Conservation (phyloP, 2,329 filamentous ascomycete species). For the Colletotrichum sp. region DNA sequence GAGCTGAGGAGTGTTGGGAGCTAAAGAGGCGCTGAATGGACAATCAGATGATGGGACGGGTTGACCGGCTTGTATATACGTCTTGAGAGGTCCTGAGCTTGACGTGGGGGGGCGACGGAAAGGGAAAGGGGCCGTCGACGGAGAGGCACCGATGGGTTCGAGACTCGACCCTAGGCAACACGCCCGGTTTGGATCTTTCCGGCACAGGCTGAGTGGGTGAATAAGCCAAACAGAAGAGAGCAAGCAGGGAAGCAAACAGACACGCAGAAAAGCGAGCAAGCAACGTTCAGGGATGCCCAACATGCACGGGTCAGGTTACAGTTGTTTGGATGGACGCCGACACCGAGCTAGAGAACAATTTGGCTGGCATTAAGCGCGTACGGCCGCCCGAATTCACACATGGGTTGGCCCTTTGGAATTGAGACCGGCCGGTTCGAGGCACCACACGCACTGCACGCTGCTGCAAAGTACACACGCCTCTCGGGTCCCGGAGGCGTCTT, state of each 20-base stretch:
- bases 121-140: constrained; percentile 1
- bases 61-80: not conserved
- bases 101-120: constrained; percentile 8
- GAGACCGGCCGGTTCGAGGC: not conserved
- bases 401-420: not conserved
- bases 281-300: not conserved
- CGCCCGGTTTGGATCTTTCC: constrained; percentile 1
- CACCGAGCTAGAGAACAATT: not conserved
- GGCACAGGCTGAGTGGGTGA: not conserved
- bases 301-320: not conserved
- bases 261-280: not conserved
- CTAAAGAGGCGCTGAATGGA: not conserved
- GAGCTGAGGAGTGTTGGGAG: not conserved
- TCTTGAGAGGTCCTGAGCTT: not conserved
- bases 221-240: not conserved
- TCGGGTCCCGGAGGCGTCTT: not conserved
- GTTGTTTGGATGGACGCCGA: not conserved
- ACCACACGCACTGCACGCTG: not conserved
- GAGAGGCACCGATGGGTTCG: constrained; percentile 7
- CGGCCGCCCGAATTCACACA: not conserved
- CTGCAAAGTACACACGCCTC: not conserved
- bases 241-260: not conserved
- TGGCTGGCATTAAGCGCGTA: not conserved
- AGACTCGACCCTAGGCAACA: not conserved
- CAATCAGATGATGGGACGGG: not conserved